Base-by-base conservation (phyloP, 768 basidiomycete species). In the Tylopilus intermedius region DNA sequence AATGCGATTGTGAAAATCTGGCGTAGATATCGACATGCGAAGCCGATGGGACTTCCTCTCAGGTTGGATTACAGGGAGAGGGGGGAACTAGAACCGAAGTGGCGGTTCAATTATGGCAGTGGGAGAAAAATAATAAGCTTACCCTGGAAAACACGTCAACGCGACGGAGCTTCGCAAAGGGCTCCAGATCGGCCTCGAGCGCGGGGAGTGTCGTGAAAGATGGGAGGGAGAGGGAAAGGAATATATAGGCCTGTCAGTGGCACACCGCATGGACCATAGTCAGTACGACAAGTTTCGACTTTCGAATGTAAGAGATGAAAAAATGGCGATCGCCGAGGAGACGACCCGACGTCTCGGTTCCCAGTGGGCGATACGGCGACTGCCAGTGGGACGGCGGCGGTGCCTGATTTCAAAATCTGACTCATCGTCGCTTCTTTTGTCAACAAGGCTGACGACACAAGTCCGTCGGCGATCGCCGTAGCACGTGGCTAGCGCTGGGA, bases 121-220 rank as follows among this genome's bases (percentile, higher is more conserved):
- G 18, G 10, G 24, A 43, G 18, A 24, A 15, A 24, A 49, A 21
- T 0, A 37, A 32, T 4, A 27, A 22, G 43, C 62, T 0, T 55
- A 69, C 66, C 62, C 59, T 65, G 57, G 62, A 55, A 2, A 40
- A 44, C 18, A 72, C 47, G 45, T 75, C 70, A 54, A 84, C 66
- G 46, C 76, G 76, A 60, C 71, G 69, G 54, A 86, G 71, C 51
- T 81, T 83, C 49, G 76, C 69, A 51, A 83, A 75, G 8, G 83
- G 82, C 60, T 84, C 79, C 37, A 86, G 73, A 60, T 86, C 83
- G 49, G 67, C 67, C 64, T 85, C 83, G 45, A 84, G 77, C 32
- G 83, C 85, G 41, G 83, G 74, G 13, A 76, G 67, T 37, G 79
- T 71, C 27, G 75, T 71, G 60, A 84, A 71, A 8, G 69, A 61